Base-by-base conservation (phyloP, 805 yeast genomes). In the Phaffomyces antillensis region DNA sequence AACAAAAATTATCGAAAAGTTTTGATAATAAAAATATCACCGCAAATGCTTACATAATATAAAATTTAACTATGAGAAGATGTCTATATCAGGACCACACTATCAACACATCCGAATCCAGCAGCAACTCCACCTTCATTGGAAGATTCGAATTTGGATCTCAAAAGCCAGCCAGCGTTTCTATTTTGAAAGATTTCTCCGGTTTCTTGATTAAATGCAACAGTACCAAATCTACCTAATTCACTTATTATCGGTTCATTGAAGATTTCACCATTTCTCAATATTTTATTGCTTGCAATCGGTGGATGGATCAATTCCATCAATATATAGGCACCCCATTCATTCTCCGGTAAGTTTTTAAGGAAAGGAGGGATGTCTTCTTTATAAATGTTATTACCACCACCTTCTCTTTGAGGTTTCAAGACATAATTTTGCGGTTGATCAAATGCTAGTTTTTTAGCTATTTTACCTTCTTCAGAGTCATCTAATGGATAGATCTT, bases 91-190 rank as follows among this genome's bases (percentile, higher is more conserved):
- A 87, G 66, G 48, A 80, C 77, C 33, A 89, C 72, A 58, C 89
- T 85, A 64, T 93, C 99, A 36, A 93, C 86, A 64, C 97, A 89
- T 7, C 98, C 99, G 65, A 86, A 91, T 1, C 99, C 99, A 15
- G 99, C 99, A 20, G 98, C 98, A 31, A 93, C 97, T 35, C 99
- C 99, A 34, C 99, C 99, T 68, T 93, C 99, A 64, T 93, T 82
- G 43, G 95, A 84, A 4, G 83, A 69, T 52, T 86, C 83, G 46
- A 89, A 79, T 63, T 93, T 93, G 0, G 96, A 85, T 66, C 99
- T 79, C 54, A 93, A 68, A 52, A 93, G 71, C 79, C 86, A 87
- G 7, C 97, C 98, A 2, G 89, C 79, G 50, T 76, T 76, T 36
- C 77, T 77, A 62, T 93, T 93, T 44, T 67, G 60, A 34, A 77